phyloP scores from a whole-genome alignment of 2,329 filamentous ascomycete genomes.

The Colletotrichum somersetense region DNA sequence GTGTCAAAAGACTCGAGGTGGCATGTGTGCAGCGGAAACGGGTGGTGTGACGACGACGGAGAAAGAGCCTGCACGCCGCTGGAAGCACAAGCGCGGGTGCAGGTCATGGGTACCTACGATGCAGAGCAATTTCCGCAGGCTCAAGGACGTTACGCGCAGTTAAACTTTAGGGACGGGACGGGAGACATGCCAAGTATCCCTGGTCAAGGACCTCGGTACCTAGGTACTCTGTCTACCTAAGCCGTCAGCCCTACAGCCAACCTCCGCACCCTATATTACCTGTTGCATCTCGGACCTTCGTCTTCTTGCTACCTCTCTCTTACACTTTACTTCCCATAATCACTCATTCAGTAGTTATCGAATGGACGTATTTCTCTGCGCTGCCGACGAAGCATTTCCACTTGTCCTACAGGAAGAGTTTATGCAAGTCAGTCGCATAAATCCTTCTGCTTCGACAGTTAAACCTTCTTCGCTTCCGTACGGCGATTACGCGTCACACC shows the following conservation, averaged over 20 bases:
- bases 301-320: neutral
- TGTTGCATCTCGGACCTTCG: neutral
- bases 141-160: neutral
- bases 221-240: neutral
- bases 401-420: too few relatives aligned
- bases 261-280: neutral
- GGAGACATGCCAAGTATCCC: too few relatives aligned
- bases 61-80: neutral
- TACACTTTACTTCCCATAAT: neutral
- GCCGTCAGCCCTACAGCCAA: conserved; percentile 13
- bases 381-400: neutral
- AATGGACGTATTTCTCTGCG: neutral
- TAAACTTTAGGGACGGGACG: conserved; percentile 2
- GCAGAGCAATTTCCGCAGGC: conserved; percentile 15
- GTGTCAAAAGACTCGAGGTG: conserved; percentile 6
- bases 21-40: neutral
- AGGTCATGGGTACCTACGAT: neutral
- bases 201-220: too few relatives aligned
- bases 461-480: neutral
- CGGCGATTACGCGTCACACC: neutral
- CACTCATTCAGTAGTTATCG: neutral
- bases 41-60: conserved; percentile 7
- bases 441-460: neutral
- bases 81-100: neutral
- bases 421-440: neutral